phyloP scores from a whole-genome alignment of 768 basidiomycete species.

The Leccinum rimulosum region DNA sequence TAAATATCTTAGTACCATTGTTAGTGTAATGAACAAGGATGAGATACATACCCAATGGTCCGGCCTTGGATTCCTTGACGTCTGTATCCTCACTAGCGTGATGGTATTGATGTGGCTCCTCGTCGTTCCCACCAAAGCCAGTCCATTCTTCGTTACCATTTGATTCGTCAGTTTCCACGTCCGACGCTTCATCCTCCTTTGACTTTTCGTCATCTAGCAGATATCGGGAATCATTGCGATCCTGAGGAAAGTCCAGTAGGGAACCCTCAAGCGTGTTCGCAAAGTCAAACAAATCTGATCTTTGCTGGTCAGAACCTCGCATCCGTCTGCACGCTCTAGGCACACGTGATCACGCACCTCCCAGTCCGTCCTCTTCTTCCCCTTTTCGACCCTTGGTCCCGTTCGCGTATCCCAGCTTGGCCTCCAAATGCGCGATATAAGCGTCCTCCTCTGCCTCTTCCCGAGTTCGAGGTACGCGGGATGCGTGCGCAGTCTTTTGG shows the following conservation, averaged over 20 bases:
- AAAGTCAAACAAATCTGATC: constrained; percentile 56
- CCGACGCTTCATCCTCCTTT: constrained; percentile 5
- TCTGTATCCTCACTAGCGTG: background rate
- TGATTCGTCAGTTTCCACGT: constrained; percentile 23
- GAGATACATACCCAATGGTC: constrained; percentile 12
- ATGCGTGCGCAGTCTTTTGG: background rate
- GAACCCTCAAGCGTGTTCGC: constrained; percentile 31
- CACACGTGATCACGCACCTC: constrained; percentile 50
- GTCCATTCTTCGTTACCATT: constrained; percentile 36
- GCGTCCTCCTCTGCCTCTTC: constrained; percentile 72
- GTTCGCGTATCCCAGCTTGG: constrained; percentile 58
- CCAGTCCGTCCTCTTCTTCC: constrained; percentile 75
- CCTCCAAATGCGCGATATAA: constrained; percentile 83
- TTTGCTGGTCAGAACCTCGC: background rate
- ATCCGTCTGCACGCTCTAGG: background rate
- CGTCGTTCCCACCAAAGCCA: constrained; percentile 29
- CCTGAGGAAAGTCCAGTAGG: background rate
- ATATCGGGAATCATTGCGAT: background rate
- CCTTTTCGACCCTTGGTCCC: constrained; percentile 43
- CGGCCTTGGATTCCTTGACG: constrained; percentile 2
- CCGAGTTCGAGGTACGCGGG: constrained; percentile 28
- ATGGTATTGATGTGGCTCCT: background rate
- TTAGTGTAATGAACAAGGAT: background rate
- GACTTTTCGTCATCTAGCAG: background rate
- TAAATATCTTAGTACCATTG: constrained; percentile 1